Conservation (phyloP, 768 basidiomycete genomes). For the Hypholoma fasciculare region DNA sequence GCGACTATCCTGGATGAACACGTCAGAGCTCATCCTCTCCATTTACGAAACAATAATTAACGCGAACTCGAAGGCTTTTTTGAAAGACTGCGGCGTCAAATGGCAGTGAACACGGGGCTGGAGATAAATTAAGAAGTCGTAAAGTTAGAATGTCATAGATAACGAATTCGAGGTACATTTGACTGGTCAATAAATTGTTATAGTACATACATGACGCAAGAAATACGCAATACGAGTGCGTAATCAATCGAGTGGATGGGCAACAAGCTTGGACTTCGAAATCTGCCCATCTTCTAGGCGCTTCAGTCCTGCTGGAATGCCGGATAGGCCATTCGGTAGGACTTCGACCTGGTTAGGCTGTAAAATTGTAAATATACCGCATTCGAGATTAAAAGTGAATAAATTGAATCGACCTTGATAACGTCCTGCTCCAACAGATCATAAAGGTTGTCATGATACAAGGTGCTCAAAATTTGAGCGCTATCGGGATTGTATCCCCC, state of each 20-base stretch:
- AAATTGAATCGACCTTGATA: constrained; percentile 17
- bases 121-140: no score
- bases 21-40: no score
- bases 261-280: constrained; percentile 43
- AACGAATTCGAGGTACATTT: no score
- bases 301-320: constrained; percentile 41
- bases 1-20: no score
- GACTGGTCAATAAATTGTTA: no score
- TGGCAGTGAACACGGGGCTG: no score
- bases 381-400: background rate
- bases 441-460: constrained; percentile 16
- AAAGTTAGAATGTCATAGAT: no score
- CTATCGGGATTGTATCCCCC: constrained; percentile 4
- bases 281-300: constrained; percentile 38
- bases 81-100: no score
- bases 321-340: constrained; percentile 41
- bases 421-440: constrained; percentile 16
- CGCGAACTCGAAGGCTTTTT: no score
- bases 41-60: no score
- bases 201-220: no score
- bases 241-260: constrained; percentile 15
- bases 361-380: background rate
- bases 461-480: constrained; percentile 4
- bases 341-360: constrained; percentile 47
- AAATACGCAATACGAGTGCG: no score